A percentile compares a stretch with the other conserved stretches of the same genome.
phyloP scores from a whole-genome alignment of 31 red algal genomes.

The Asparagopsis taxiformis region DNA sequence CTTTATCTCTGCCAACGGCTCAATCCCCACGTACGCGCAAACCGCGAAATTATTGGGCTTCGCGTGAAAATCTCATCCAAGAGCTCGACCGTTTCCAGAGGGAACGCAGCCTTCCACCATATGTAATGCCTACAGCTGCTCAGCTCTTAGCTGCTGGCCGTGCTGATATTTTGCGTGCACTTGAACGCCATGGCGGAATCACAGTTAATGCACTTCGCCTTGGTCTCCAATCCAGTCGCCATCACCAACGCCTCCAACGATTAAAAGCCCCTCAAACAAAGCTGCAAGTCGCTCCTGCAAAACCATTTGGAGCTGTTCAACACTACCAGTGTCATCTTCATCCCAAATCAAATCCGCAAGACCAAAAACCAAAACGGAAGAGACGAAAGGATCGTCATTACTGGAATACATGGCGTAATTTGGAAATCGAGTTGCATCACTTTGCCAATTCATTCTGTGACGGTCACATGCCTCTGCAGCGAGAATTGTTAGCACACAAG shows the following conservation, averaged over 20 bases:
- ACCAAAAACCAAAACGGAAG: too few species aligned
- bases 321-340: background rate
- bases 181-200: background rate
- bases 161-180: background rate
- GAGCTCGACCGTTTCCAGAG: too few species aligned
- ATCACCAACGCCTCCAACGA: background rate
- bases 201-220: background rate
- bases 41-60: too few species aligned
- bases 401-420: conserved; percentile 41
- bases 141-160: too few species aligned
- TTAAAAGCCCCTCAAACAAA: background rate
- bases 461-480: conserved; percentile 71
- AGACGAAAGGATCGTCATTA: conserved; percentile 7
- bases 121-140: too few species aligned
- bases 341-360: background rate
- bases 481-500: conserved; percentile 35
- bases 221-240: background rate
- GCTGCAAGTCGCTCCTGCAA: background rate
- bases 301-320: background rate
- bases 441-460: conserved; percentile 33
- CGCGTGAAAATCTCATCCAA: too few species aligned
- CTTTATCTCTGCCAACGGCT: too few species aligned
- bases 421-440: conserved; percentile 54
- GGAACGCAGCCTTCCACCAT: too few species aligned
- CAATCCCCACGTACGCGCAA: too few species aligned